phyloP scores from a whole-genome alignment of 495 filamentous ascomycete species.

The Penicillium crystallinum region DNA sequence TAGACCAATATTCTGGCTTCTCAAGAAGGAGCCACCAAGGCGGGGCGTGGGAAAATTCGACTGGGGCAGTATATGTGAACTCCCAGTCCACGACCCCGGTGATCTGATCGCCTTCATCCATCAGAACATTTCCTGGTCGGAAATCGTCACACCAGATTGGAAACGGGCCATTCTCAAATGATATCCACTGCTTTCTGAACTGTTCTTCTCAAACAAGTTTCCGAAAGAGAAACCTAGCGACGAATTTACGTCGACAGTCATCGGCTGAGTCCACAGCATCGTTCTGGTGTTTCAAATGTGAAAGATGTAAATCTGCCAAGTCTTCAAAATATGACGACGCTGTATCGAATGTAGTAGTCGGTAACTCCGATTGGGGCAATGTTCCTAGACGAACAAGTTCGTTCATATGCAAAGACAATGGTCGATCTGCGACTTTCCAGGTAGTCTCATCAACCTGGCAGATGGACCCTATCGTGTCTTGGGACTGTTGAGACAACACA shows the following conservation, averaged over 20 bases:
- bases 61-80: constrained; percentile 14
- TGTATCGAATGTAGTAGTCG: constrained; percentile 16
- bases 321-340: neutral
- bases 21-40: constrained; percentile 12
- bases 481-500: constrained; percentile 24
- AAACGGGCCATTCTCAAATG: constrained; percentile 16
- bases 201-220: constrained; percentile 23
- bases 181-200: neutral
- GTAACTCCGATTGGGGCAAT: constrained; percentile 28
- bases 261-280: constrained; percentile 18
- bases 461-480: constrained; percentile 34
- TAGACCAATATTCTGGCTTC: constrained; percentile 6
- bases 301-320: neutral
- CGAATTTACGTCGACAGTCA: constrained; percentile 37
- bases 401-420: constrained; percentile 26
- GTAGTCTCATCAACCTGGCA: constrained; percentile 15
- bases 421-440: constrained; percentile 17
- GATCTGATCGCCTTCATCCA: constrained; percentile 7
- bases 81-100: constrained; percentile 10
- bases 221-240: constrained; percentile 36
- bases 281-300: constrained; percentile 1
- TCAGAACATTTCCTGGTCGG: constrained; percentile 23
- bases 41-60: constrained; percentile 7
- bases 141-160: constrained; percentile 31
- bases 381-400: constrained; percentile 25